Percentiles rank a stretch among this genome's conserved stretches.
Evolutionary conservation across 495 filamentous ascomycete species (phyloP).

Genomic region (Lichenothelia convexa): DNA sequence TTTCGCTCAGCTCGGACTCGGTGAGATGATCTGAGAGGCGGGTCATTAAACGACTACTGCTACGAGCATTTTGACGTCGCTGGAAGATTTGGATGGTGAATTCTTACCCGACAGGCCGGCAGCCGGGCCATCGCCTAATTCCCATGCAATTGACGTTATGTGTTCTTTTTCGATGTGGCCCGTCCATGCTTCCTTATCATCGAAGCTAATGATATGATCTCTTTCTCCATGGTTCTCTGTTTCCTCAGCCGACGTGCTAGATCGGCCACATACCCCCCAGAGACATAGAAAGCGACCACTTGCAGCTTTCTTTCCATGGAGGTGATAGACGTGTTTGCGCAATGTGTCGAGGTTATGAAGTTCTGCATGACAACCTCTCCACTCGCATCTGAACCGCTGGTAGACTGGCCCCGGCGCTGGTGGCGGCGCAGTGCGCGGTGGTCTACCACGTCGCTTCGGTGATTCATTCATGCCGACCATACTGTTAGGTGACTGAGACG

Average conservation of each 20-base stretch:
- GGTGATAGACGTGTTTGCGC: conserved; percentile 43
- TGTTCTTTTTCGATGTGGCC: conserved; percentile 44
- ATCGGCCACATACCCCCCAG: conserved; percentile 28
- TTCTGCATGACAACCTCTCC: conserved; percentile 47
- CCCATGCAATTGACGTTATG: conserved; percentile 40
- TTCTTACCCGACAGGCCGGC: conserved; percentile 22
- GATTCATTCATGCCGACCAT: too few species aligned
- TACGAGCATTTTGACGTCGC: too few species aligned
- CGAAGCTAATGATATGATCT: conserved; percentile 13
- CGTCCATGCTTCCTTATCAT: conserved; percentile 28
- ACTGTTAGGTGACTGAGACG: too few species aligned
- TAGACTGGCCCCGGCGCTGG: conserved; percentile 15
- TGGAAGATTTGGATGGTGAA: not conserved
- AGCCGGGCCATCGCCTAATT: conserved; percentile 45
- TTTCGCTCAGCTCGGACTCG: too few species aligned
- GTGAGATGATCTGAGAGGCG: too few species aligned
- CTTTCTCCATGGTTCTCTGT: conserved; percentile 9
- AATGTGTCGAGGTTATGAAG: conserved; percentile 59
- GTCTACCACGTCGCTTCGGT: too few species aligned
- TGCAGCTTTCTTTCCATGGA: conserved; percentile 25
- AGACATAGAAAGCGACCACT: conserved; percentile 19
- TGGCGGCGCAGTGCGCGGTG: too few species aligned
- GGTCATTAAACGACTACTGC: too few species aligned
- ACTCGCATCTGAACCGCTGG: conserved; percentile 39
- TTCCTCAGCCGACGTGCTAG: conserved; percentile 12